A percentile compares a stretch with the other conserved stretches of the same genome.
Conservation (phyloP, 1,139 yeast species). For the Yamadazyma spencermartinsiae region DNA sequence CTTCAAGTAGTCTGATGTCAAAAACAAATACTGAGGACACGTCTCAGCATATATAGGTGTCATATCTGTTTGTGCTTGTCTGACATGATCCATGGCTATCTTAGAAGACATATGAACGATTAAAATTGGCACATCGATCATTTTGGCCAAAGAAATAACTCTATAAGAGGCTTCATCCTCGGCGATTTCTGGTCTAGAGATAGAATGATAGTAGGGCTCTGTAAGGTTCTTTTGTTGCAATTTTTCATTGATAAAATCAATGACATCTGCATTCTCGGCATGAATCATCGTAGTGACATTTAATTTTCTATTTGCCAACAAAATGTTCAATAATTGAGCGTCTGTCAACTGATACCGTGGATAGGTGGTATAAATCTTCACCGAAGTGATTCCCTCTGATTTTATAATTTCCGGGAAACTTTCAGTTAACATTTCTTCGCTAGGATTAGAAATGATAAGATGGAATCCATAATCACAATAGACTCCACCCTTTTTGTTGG, state of each 20-base stretch:
- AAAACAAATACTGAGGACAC: slow-evolving; percentile 48
- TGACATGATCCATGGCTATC: slow-evolving; percentile 39
- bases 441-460: slow-evolving; percentile 32
- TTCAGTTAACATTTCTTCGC: slow-evolving; percentile 23
- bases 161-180: slow-evolving; percentile 53
- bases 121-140: slow-evolving; percentile 43
- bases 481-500: slow-evolving; percentile 24
- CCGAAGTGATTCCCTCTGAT: slow-evolving; percentile 38
- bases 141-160: slow-evolving; percentile 41
- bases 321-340: slow-evolving; percentile 35
- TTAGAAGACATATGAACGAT: slow-evolving; percentile 51
- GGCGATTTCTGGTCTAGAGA: slow-evolving; percentile 44
- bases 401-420: slow-evolving; percentile 11
- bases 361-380: slow-evolving; percentile 49
- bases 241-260: slow-evolving; percentile 40
- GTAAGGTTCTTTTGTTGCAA: slow-evolving; percentile 32
- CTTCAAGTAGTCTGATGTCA: slow-evolving; percentile 36
- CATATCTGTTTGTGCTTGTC: slow-evolving; percentile 39
- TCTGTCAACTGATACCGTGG: slow-evolving; percentile 42
- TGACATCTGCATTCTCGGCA: slow-evolving; percentile 49
- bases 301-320: slow-evolving; percentile 37
- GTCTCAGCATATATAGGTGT: slow-evolving; percentile 47
- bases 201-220: slow-evolving; percentile 44
- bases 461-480: slow-evolving; percentile 50
- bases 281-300: slow-evolving; percentile 50